Conservation (phyloP, 805 yeast species). For the Candida tallmaniae region DNA sequence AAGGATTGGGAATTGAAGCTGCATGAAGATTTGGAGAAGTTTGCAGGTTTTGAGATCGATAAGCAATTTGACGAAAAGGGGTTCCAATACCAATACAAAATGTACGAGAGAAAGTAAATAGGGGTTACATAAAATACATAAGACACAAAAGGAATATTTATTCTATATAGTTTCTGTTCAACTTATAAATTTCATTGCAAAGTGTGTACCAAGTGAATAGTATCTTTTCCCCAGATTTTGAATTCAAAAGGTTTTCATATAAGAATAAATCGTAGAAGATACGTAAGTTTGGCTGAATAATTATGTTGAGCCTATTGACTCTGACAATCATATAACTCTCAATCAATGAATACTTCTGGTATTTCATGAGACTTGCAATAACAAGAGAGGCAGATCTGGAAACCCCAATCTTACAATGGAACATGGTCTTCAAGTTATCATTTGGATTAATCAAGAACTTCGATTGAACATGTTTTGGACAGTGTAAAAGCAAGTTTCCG, state of each 20-base stretch:
- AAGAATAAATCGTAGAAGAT: constrained; percentile 34
- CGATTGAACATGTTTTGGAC: constrained; percentile 27
- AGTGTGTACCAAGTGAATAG: constrained; percentile 25
- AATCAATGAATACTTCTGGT: constrained; percentile 23
- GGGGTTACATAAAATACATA: not conserved
- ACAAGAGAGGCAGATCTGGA: constrained; percentile 40
- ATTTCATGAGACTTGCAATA: constrained; percentile 36
- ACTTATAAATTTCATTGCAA: constrained; percentile 25
- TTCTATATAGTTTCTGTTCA: constrained; percentile 24
- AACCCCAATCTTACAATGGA: constrained; percentile 41
- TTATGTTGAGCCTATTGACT: constrained; percentile 36
- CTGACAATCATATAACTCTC: constrained; percentile 35
- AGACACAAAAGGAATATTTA: constrained; percentile 1
- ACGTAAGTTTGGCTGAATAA: constrained; percentile 38
- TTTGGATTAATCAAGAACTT: constrained; percentile 20
- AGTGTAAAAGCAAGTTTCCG: constrained; percentile 21
- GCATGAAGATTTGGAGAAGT: constrained; percentile 30
- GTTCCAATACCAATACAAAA: constrained; percentile 7
- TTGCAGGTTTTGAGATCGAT: constrained; percentile 30
- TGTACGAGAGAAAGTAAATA: constrained; percentile 7
- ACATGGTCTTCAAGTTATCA: constrained; percentile 16
- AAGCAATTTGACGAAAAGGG: constrained; percentile 10
- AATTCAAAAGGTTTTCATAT: constrained; percentile 21
- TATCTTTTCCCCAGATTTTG: constrained; percentile 8
- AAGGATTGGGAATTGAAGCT: constrained; percentile 34